Evolutionary conservation across 441 rosid genomes (phyloP), one percentile per base, ranked within the genome.

Genomic region (Erodium texanum): DNA sequence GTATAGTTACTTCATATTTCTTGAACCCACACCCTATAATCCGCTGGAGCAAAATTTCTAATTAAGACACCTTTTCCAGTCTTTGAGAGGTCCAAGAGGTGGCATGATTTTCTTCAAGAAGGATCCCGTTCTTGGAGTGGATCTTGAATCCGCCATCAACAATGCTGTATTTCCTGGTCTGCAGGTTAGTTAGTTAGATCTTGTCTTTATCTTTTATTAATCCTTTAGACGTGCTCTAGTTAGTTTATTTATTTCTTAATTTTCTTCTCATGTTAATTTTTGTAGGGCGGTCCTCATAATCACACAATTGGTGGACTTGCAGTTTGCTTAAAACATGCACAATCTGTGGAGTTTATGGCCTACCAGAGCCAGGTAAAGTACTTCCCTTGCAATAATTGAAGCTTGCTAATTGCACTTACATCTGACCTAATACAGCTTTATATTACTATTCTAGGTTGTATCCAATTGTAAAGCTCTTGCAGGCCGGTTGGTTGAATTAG

Each of bases 1-100:
- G 1, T 7, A 7, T 38, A 36, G 8, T 36, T 36, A 6, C 8
- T 4, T 4, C 43, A 36, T 45, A 11, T 11, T 12, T 45, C n/a
- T 45, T 45, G 52, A 45, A 45, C 54, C 5, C 7, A 2, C 52
- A 45, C n/a, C 52, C 52, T 45, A 11, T 45, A 45, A 45, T 45
- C 15, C 12, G 4, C 4, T 1, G 12, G n/a, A 45, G 29, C 29
- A 27, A 27, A 27, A 27, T 27, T 45, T 45, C n/a, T 45, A 45
- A 45, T 45, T 45, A 12, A 6, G 54, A 45, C 54, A 3, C 3
- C 16, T 45, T 45, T 45, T 71, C 41, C 69, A 93, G 98, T 93
- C 98, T 71, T 78, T 93, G 83, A 83, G 98, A 75, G 98, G 97
- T 77, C 98, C 97, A 62, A 86, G 97, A 82, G 98, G 97, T 74